phyloP scores from a whole-genome alignment of 164 flowering plant species.

The Vitis riparia region DNA sequence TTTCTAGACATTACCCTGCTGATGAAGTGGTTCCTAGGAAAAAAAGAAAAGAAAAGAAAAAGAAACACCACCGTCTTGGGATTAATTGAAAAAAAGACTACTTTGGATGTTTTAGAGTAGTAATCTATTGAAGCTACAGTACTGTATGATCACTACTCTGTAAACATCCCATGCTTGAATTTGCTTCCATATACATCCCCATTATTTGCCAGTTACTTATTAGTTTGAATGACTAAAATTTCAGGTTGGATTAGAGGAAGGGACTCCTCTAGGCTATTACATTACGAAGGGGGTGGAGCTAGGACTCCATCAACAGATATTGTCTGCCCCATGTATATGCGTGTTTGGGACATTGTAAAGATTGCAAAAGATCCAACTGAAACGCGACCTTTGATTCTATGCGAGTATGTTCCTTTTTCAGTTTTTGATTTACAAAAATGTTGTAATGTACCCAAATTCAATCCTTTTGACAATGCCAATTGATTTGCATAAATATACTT shows the following conservation, averaged over 20 bases:
- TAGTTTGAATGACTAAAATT: not conserved
- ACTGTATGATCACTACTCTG: not conserved
- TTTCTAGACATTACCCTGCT: no score
- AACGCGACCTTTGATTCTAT: conserved; percentile 85
- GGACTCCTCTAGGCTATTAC: conserved; percentile 82
- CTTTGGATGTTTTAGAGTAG: no score
- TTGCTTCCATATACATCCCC: not conserved
- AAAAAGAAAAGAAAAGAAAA: no score
- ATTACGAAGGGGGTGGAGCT: conserved; percentile 98
- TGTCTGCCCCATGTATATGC: conserved; percentile 98
- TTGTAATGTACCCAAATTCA: not conserved
- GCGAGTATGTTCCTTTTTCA: conserved; percentile 71
- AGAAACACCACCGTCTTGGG: no score
- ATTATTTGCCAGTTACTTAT: not conserved
- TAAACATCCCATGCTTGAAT: not conserved
- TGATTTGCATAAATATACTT: conserved; percentile 1
- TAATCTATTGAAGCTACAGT: no score
- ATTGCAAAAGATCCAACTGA: conserved; percentile 89
- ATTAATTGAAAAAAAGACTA: no score
- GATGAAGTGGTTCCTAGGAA: no score
- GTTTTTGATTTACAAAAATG: not conserved
- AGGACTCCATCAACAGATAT: conserved; percentile 93
- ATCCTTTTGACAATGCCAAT: conserved; percentile 1
- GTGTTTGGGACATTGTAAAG: conserved; percentile 85
- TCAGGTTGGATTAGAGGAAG: conserved; percentile 87